Base-by-base conservation (phyloP, 108 stramenopile species). In the Stephanodiscus minutulus region DNA sequence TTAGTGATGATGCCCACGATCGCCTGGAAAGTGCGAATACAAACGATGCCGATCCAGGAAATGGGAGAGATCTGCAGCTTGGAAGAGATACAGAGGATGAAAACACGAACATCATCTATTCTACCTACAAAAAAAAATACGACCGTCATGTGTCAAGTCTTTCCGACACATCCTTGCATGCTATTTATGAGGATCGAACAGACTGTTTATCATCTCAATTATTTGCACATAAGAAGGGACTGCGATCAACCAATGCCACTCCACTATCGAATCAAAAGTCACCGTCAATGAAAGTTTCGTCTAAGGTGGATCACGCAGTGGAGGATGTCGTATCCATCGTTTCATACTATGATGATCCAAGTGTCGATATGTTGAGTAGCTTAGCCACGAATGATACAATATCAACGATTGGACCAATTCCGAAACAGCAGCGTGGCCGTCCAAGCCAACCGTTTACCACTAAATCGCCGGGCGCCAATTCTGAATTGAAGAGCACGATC, bases 261-360 rank as follows among this genome's bases (percentile, higher is more conserved):
- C 55, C 1, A 11, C 11, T 29, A 29, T 28, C 18, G 8, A 24
- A 52, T 7, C 7, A 18, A 52, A 21, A 52, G 24, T 52, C 50
- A 20, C 22, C 28, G 7, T 56, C 55, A 56, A 28, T 28, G 12
- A 56, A 25, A 56, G 7, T 2, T 5, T 29, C 28, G 7, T 31
- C 55, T 11, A 52, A 18, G 50, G 18, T 24, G 20, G 6, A 52
- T 28, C 55, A 56, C 31, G 55, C 55, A 56, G 55, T 56, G 12
- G 55, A 56, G 27, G 73, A 73, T 41, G 73, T 73, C 24, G 73
- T 73, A 36, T 73, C 73, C 5, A 24, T 64, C 2, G 64, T 66
- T 59, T 73, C 73, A 3, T 73, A 49, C 28, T 64, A 73, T 22
- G 73, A 73, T 55, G 73, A 73, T 21, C 73, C 73, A 20, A 64